Conservation (phyloP, 768 basidiomycete genomes). For the Suillus placidus region DNA sequence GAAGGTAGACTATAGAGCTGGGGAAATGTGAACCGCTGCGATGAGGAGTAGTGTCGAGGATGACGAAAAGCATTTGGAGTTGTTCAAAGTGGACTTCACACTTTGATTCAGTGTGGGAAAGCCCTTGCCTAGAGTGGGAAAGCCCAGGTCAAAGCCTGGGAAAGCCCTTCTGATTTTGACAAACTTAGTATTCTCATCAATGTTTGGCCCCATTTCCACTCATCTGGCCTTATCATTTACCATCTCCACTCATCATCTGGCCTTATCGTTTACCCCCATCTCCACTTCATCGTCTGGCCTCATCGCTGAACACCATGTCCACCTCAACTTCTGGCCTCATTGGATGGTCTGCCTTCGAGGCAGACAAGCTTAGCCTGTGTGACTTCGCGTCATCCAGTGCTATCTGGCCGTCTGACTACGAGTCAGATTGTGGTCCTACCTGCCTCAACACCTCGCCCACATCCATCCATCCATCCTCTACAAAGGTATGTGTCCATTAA, state of each 20-base stretch:
- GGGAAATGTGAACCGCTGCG: neutral
- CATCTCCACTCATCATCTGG: too few species aligned
- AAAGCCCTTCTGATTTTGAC: neutral
- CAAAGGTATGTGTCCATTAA: neutral
- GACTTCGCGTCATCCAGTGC: neutral
- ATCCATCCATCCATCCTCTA: neutral
- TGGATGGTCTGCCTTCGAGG: neutral
- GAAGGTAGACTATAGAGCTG: neutral
- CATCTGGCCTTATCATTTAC: too few species aligned
- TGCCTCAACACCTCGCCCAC: neutral
- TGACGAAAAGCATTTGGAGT: neutral
- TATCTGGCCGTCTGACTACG: neutral
- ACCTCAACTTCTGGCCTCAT: too few species aligned
- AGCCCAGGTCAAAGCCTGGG: neutral
- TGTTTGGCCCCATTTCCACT: too few species aligned
- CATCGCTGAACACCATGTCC: too few species aligned
- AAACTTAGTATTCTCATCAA: too few species aligned
- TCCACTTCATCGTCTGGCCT: neutral
- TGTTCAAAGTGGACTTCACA: neutral
- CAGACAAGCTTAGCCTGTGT: neutral
- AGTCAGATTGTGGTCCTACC: constrained; percentile 1
- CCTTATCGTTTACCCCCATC: neutral
- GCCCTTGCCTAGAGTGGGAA: neutral
- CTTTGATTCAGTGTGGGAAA: neutral
- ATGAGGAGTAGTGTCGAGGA: neutral